These are phyloP conservation scores for Rubroboletus satanas DNA, from an alignment of 768 basidiomycete species.

Conservation along the genomic window DNA sequence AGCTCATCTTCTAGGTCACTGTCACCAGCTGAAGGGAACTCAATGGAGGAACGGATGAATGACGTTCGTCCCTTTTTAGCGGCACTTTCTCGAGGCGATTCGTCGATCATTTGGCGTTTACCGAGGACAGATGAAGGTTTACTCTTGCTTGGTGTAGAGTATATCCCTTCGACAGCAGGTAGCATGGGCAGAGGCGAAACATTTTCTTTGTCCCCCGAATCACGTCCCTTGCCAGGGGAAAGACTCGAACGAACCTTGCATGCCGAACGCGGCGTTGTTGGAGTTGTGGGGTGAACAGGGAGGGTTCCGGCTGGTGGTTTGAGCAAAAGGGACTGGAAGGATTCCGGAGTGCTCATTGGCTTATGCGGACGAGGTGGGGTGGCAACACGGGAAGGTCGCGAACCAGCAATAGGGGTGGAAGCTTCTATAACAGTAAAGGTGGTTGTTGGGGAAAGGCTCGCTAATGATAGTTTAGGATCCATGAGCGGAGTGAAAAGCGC, in stretches of 20 bases:
- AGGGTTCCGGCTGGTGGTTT: constrained; percentile 25
- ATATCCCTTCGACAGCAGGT: constrained; percentile 47
- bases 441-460: constrained; percentile 7
- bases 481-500: constrained; percentile 21
- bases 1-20: constrained; percentile 32
- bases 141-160: constrained; percentile 30
- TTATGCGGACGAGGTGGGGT: constrained; percentile 40
- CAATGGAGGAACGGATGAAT: constrained; percentile 32
- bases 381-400: constrained; percentile 20
- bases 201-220: constrained; percentile 58
- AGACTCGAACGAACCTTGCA: constrained; percentile 15
- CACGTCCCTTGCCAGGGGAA: constrained; percentile 39
- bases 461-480: not conserved
- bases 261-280: constrained; percentile 33
- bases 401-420: constrained; percentile 26
- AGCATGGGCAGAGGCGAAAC: constrained; percentile 37
- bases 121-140: constrained; percentile 31
- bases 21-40: constrained; percentile 24
- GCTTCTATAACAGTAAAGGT: constrained; percentile 12
- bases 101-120: constrained; percentile 44
- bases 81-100: constrained; percentile 28
- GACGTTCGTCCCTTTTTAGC: constrained; percentile 27
- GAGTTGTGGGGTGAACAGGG: constrained; percentile 25
- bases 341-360: constrained; percentile 27
- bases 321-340: constrained; percentile 31